Evolutionary conservation across 2,329 filamentous ascomycete species (phyloP), one percentile per base, ranked within the genome.

Genomic region (Cladorrhinum sp.): DNA sequence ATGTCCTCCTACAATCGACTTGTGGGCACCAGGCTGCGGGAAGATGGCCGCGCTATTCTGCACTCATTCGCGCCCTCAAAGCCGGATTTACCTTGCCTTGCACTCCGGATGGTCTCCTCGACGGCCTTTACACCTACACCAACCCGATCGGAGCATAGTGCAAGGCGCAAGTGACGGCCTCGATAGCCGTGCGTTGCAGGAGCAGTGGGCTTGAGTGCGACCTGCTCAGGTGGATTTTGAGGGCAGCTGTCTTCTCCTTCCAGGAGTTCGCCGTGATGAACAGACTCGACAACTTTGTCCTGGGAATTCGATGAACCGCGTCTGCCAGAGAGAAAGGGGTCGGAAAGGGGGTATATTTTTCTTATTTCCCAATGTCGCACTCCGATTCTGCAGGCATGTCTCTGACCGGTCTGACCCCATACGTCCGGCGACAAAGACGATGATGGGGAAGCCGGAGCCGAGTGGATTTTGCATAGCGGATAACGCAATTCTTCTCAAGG

Each of bases 111-210:
- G 25, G 25, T 22, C 18, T 50, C 18, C 4, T 22, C 45, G 22
- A 50, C 45, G 22, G 18, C 22, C 52, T 18, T 29, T 24, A 23
- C 22, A 25, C 20, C 52, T 48, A 45, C 32, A 48, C 32, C 24
- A 56, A 45, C 18, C 53, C 53, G 25, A 56, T 56, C 53, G 38
- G 38, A 56, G 53, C 48, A 56, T 56, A 49, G 53, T 24, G 53
- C 9, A 18, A 32, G 23, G 53, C 38, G 38, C 38, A 56, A 12
- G 18, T 18, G 25, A 16, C 49, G 4, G 6, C 53, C 41, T 56
- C 38, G 23, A 48, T 22, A 56, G 8, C 53, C 53, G 53, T 55
- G 53, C 36, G 53, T 38, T 41, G 51, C 53, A 45, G 36, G 32
- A 50, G 18, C 7, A 50, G 20, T 50, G 49, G 22, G 22, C 25